These are phyloP conservation scores for Rhododendron molle DNA, from an alignment of 148 eudicot species.

Conservation along the genomic window DNA sequence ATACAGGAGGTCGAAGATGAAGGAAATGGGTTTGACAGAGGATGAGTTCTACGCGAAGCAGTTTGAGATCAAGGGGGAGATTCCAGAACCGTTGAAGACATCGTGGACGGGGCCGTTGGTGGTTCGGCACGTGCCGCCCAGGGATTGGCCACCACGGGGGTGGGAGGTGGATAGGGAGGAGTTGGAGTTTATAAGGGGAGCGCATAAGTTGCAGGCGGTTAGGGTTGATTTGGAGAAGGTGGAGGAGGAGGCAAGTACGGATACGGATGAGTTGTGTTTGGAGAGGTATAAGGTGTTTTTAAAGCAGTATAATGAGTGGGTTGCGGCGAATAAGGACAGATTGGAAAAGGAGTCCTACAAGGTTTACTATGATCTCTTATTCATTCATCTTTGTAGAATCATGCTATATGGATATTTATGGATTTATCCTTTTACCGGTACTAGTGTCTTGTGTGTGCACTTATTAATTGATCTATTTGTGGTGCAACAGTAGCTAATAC, in stretches of 20 bases:
- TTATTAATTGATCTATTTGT: slow-evolving; percentile 1
- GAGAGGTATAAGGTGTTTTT: slow-evolving; percentile 87
- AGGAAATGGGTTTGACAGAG: slow-evolving; percentile 75
- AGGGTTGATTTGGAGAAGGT: slow-evolving; percentile 56
- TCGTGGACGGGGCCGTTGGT: slow-evolving; percentile 78
- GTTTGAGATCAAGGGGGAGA: slow-evolving; percentile 79
- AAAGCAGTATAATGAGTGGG: slow-evolving; percentile 89
- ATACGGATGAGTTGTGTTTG: slow-evolving; percentile 56
- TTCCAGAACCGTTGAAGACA: slow-evolving; percentile 63
- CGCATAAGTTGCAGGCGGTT: slow-evolving; percentile 64
- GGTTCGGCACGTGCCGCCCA: slow-evolving; percentile 72
- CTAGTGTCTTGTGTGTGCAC: not conserved
- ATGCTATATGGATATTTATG: not conserved
- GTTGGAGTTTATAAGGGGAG: slow-evolving; percentile 81
- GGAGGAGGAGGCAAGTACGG: slow-evolving; percentile 35
- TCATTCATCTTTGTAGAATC: not conserved
- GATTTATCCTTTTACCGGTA: not conserved
- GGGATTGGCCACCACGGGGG: slow-evolving; percentile 96
- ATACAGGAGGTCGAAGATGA: slow-evolving; percentile 39
- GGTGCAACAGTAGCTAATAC: not conserved
- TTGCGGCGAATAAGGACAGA: slow-evolving; percentile 70
- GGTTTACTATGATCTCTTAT: slow-evolving; percentile 30
- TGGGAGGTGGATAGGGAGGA: slow-evolving; percentile 88
- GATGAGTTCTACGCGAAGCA: slow-evolving; percentile 80
- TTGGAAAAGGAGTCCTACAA: slow-evolving; percentile 87